phyloP scores from a whole-genome alignment of 2,329 filamentous ascomycete genomes.

The Davidsoniella australis region DNA sequence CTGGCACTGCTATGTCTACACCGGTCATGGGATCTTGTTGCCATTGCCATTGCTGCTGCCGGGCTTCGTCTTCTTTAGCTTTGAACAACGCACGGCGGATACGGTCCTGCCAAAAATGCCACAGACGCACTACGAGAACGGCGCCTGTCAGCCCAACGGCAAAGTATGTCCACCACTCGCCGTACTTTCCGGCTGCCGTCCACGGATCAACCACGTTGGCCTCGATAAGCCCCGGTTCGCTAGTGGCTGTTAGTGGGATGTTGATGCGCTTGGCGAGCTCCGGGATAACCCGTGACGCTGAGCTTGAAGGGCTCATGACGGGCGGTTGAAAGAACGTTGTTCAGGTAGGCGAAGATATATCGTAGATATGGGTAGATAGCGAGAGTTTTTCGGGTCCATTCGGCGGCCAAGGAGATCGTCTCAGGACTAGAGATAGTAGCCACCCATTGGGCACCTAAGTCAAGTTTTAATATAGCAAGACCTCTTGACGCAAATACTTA shows the following conservation, averaged over 20 bases:
- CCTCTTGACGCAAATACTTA: no score
- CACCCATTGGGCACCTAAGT: no score
- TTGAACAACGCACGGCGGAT: conserved; percentile 80
- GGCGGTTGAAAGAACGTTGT: background rate
- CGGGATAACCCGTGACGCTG: no score
- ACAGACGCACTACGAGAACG: conserved; percentile 55
- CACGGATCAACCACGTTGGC: conserved; percentile 60
- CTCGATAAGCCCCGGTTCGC: conserved; percentile 43
- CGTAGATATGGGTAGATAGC: no score
- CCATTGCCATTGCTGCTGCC: background rate
- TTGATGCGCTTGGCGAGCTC: conserved; percentile 35
- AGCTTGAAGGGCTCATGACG: no score
- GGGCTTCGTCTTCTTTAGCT: conserved; percentile 45
- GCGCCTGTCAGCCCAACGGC: conserved; percentile 52
- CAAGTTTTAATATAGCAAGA: no score
- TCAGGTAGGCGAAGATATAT: no score
- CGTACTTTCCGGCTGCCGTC: conserved; percentile 70
- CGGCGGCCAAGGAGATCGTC: no score
- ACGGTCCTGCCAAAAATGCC: conserved; percentile 87
- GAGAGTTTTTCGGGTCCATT: no score
- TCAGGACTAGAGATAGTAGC: no score
- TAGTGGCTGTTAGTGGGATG: conserved; percentile 42
- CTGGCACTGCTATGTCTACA: background rate
- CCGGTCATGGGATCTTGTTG: background rate
- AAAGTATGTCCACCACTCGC: conserved; percentile 76